phyloP scores from a whole-genome alignment of 2,329 filamentous ascomycete genomes.

The Fusarium burgessii region DNA sequence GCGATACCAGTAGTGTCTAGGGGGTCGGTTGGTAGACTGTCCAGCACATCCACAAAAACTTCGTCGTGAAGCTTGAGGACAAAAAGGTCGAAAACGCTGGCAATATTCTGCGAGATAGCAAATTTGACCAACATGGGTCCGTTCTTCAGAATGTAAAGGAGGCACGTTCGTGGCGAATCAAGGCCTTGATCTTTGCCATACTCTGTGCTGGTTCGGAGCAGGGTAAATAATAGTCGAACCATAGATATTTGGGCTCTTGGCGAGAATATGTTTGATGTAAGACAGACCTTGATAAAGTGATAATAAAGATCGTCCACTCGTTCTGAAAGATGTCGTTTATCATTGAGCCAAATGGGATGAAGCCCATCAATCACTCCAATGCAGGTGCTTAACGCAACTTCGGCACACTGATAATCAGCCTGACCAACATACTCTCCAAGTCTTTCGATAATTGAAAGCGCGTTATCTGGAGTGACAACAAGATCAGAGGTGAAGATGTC shows the following conservation, averaged over 20 bases:
- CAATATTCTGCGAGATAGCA: slow-evolving; percentile 75
- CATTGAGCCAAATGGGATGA: slow-evolving; percentile 71
- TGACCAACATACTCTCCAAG: slow-evolving; percentile 65
- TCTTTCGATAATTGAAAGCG: slow-evolving; percentile 61
- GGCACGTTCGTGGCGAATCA: slow-evolving; percentile 73
- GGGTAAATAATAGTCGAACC: slow-evolving; percentile 74
- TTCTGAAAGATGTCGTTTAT: slow-evolving; percentile 70
- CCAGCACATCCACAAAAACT: slow-evolving; percentile 86
- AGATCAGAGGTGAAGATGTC: slow-evolving; percentile 68
- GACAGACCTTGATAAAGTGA: slow-evolving; percentile 76
- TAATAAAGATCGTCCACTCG: slow-evolving; percentile 81
- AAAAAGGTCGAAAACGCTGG: slow-evolving; percentile 82
- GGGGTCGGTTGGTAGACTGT: slow-evolving; percentile 78
- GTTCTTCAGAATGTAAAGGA: slow-evolving; percentile 78
- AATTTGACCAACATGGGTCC: slow-evolving; percentile 80
- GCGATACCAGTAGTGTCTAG: slow-evolving; percentile 85
- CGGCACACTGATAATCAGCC: slow-evolving; percentile 77
- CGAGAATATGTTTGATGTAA: slow-evolving; percentile 78
- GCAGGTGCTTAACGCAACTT: slow-evolving; percentile 76
- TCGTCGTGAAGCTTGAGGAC: slow-evolving; percentile 85
- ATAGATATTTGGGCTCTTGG: slow-evolving; percentile 75
- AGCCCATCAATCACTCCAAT: slow-evolving; percentile 76
- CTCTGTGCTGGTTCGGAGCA: slow-evolving; percentile 74
- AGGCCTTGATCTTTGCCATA: slow-evolving; percentile 72
- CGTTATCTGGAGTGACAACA: slow-evolving; percentile 60